Evolutionary conservation across 148 eudicot species (phyloP), one percentile per base, ranked within the genome.

Genomic region (Oxyria digyna): DNA sequence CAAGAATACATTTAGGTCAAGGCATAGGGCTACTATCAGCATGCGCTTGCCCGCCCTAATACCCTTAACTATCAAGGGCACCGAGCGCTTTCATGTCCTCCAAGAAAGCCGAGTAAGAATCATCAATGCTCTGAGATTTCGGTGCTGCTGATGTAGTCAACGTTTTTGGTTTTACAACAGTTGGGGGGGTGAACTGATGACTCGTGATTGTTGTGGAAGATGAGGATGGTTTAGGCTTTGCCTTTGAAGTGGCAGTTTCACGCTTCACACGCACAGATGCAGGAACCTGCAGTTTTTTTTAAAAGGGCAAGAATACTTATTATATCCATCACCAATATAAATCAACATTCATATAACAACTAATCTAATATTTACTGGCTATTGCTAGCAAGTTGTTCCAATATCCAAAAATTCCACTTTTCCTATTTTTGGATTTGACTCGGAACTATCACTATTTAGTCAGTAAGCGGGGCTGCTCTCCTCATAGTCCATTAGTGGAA

Each of bases 81-180:
- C 98, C 98, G 31, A 93, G 87, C 8, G 87, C 95, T 74, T 93
- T 93, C 98, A 93, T 93, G 77, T 93, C 98, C 85, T 93, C 96
- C 81, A 93, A 83, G 81, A 93, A 93, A 42, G 98, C 96, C 74
- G 55, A 73, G 70, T 93, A 93, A 0, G 98, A 93, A 68, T 93
- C 98, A 71, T 93, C 98, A 67, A 93, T 84, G 75, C 96, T 93
- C 40, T 67, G 86, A 12, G 81, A 76, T 75, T 89, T 93, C 4
- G 82, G 81, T 50, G 85, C 87, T 41, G 91, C 71, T 23, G 88
- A 70, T 24, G 65, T 27, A 67, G 50, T 82, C 15, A 55, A 77
- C 0, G 81, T 32, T 72, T 77, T 82, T 20, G 81, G 83, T 81
- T 81, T 87, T 20, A 64, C 67, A 62, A 79, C 80, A 18, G 85